phyloP scores from a whole-genome alignment of 805 yeast genomes.

The Torulaspora gathmanii region DNA sequence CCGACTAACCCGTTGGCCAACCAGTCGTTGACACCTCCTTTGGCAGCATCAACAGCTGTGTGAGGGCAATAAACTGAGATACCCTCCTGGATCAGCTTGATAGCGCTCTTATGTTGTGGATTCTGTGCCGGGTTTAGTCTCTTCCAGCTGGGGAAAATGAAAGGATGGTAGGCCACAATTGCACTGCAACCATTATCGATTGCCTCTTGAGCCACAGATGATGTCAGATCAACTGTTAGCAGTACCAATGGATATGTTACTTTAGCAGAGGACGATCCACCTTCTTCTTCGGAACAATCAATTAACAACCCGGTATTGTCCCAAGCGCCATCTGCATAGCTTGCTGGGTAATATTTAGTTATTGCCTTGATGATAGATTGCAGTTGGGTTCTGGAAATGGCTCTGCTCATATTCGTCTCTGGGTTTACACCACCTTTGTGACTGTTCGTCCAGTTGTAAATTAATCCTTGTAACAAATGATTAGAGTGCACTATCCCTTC shows the following conservation, averaged over 20 bases:
- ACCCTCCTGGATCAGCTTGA: conserved; percentile 68
- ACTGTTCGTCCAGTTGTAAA: neutral
- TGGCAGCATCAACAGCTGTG: conserved; percentile 90
- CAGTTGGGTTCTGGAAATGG: conserved; percentile 34
- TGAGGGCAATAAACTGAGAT: conserved; percentile 93
- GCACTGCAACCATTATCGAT: conserved; percentile 48
- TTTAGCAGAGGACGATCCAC: conserved; percentile 11
- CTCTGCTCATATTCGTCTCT: conserved; percentile 21
- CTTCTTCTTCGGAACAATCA: conserved; percentile 48
- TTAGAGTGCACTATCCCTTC: neutral
- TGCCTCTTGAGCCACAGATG: conserved; percentile 82
- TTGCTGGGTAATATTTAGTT: conserved; percentile 73
- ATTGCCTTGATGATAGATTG: conserved; percentile 48
- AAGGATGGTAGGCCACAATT: conserved; percentile 88
- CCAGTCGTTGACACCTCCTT: conserved; percentile 94
- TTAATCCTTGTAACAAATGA: neutral
- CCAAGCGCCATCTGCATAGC: conserved; percentile 84
- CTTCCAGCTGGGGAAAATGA: conserved; percentile 85
- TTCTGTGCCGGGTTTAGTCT: conserved; percentile 53
- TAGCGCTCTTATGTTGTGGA: conserved; percentile 76
- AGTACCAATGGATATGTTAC: conserved; percentile 40
- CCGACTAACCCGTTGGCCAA: conserved; percentile 56
- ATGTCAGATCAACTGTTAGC: conserved; percentile 81
- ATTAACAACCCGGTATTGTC: conserved; percentile 91
- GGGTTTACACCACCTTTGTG: neutral